Evolutionary conservation across 2,329 filamentous ascomycete species (phyloP).

Genomic region (Trichoderma afroharzianum): DNA sequence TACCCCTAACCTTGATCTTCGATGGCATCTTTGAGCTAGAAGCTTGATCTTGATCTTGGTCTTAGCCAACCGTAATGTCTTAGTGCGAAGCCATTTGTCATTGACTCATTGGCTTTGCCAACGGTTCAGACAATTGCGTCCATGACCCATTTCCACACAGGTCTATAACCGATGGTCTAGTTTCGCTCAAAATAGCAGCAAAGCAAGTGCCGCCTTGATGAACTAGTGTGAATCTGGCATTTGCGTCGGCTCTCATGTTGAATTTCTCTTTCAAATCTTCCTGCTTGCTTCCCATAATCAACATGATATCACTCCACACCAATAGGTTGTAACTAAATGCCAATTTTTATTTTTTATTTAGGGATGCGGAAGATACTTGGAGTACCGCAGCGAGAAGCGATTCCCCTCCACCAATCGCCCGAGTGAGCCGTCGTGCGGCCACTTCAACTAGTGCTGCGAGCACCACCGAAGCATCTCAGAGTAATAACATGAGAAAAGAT

Average conservation of each 20-base stretch:
- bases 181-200: background rate
- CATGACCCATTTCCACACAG: no score
- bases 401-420: background rate
- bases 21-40: background rate
- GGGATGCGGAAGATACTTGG: background rate
- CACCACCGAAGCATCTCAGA: background rate
- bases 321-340: background rate
- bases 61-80: background rate
- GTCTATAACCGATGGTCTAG: background rate
- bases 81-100: background rate
- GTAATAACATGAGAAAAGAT: background rate
- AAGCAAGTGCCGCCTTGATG: background rate
- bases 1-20: background rate
- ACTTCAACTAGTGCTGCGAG: no score
- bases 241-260: background rate
- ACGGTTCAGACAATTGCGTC: no score
- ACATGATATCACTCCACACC: background rate
- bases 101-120: no score
- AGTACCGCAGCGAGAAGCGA: background rate
- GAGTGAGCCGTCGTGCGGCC: no score
- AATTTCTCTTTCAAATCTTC: background rate
- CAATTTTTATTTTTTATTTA: background rate
- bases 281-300: background rate
- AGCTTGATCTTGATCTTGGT: no score
- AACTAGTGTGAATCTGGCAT: background rate